phyloP scores from a whole-genome alignment of 2,329 filamentous ascomycete genomes.

The Penicillium sp. region DNA sequence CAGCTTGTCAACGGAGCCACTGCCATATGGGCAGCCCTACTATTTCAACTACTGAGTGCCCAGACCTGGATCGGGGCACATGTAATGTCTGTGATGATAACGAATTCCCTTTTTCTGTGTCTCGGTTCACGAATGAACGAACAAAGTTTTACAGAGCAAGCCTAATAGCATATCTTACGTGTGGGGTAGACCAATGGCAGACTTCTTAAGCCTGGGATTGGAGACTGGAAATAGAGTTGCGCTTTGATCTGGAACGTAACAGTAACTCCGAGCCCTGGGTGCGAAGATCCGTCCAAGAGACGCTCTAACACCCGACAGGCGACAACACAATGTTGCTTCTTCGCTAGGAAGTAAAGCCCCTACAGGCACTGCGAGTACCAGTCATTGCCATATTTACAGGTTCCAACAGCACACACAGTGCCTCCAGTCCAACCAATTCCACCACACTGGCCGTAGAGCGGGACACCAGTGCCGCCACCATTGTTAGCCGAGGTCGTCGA shows the following conservation, averaged over 20 bases:
- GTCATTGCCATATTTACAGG: slow-evolving; percentile 26
- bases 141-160: not conserved
- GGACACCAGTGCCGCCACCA: slow-evolving; percentile 13
- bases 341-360: not conserved
- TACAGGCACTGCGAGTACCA: slow-evolving; percentile 34
- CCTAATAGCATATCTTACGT: no score
- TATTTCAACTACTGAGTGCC: slow-evolving; percentile 27
- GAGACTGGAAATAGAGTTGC: no score
- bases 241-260: no score
- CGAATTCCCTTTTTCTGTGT: slow-evolving; percentile 10
- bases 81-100: slow-evolving; percentile 11
- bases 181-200: no score
- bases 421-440: slow-evolving; percentile 29
- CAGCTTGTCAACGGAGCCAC: slow-evolving; percentile 12
- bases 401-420: slow-evolving; percentile 27
- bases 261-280: not conserved
- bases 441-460: slow-evolving; percentile 30
- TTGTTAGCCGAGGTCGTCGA: slow-evolving; percentile 17
- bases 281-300: not conserved
- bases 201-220: no score
- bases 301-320: no score
- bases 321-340: not conserved
- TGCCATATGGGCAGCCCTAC: slow-evolving; percentile 25
- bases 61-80: not conserved
- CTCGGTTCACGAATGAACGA: not conserved